These are phyloP conservation scores for Yamadazyma kitorensis DNA, from an alignment of 805 yeast species.

Conservation along the genomic window DNA sequence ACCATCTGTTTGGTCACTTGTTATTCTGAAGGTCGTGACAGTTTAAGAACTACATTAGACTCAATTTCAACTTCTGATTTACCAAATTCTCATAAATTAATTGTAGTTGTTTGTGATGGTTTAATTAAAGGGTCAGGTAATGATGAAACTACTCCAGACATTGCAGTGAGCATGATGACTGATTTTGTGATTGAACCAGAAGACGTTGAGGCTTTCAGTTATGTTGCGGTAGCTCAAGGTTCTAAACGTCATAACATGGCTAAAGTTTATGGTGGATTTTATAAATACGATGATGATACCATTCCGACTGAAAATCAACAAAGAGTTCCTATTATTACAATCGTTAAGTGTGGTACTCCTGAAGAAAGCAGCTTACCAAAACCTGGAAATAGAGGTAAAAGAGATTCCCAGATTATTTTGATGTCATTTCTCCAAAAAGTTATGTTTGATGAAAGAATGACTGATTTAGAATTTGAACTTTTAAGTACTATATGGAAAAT, in stretches of 20 bases:
- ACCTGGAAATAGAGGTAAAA: constrained; percentile 95
- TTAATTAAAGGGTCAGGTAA: constrained; percentile 93
- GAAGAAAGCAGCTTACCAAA: constrained; percentile 60
- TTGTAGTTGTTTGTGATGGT: constrained; percentile 90
- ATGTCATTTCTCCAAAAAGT: constrained; percentile 88
- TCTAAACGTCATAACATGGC: constrained; percentile 97
- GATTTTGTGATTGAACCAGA: constrained; percentile 64
- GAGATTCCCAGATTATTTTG: constrained; percentile 88
- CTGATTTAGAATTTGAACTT: constrained; percentile 80
- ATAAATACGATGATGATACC: constrained; percentile 74
- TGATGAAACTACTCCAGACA: constrained; percentile 83
- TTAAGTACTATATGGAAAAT: constrained; percentile 72
- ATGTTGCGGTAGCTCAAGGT: constrained; percentile 95
- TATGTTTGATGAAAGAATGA: constrained; percentile 92
- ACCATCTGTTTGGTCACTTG: constrained; percentile 66
- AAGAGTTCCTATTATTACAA: constrained; percentile 71
- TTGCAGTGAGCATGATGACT: constrained; percentile 82
- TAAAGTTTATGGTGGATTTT: constrained; percentile 91
- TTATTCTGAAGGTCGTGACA: constrained; percentile 88
- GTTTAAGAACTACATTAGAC: constrained; percentile 83
- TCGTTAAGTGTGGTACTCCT: constrained; percentile 89
- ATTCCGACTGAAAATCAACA: constrained; percentile 81
- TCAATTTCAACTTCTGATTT: constrained; percentile 93
- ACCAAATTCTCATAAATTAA: constrained; percentile 90
- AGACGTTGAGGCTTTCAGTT: constrained; percentile 77